A percentile compares a stretch with the other conserved stretches of the same genome.
Evolutionary conservation across 495 filamentous ascomycete species (phyloP).

Genomic region (Podospora didyma): DNA sequence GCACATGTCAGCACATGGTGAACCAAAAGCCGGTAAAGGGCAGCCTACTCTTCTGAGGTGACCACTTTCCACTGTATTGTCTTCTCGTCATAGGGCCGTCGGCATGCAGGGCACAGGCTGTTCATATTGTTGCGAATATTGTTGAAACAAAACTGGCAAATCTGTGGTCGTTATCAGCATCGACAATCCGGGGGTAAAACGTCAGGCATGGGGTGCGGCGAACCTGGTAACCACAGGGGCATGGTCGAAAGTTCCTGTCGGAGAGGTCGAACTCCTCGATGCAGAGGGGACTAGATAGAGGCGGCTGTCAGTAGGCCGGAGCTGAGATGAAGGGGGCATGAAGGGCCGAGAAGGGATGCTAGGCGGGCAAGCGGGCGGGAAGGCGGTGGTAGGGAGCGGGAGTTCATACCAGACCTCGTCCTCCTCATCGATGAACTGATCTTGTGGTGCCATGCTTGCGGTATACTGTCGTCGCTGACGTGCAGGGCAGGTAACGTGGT

Average conservation of each 20-base stretch:
- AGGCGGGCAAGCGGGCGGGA: background rate
- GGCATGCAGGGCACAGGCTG: conserved; percentile 91
- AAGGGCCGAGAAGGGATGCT: conserved; percentile 4
- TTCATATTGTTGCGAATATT: conserved; percentile 97
- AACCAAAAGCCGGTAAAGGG: background rate
- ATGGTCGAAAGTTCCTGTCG: conserved; percentile 95
- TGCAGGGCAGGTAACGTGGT: conserved; percentile 13
- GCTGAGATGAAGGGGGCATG: background rate
- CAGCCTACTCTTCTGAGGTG: conserved; percentile 79
- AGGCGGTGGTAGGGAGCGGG: background rate
- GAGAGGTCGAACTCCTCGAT: conserved; percentile 98
- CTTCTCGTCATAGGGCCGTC: conserved; percentile 90
- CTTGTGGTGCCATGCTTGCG: conserved; percentile 70
- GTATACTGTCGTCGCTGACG: conserved; percentile 1
- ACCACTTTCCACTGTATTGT: conserved; percentile 94
- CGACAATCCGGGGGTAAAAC: conserved; percentile 1
- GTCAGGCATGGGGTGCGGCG: background rate
- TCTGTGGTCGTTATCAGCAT: conserved; percentile 49
- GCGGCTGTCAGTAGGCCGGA: conserved; percentile 10
- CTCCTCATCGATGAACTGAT: conserved; percentile 96
- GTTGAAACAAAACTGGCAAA: conserved; percentile 99
- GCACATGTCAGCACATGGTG: conserved; percentile 20
- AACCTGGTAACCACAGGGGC: conserved; percentile 98
- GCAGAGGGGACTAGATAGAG: conserved; percentile 74
- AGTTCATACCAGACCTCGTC: conserved; percentile 79